Base-by-base conservation (phyloP, 169 alveolate species). In the Prorocentrum cordatum region DNA sequence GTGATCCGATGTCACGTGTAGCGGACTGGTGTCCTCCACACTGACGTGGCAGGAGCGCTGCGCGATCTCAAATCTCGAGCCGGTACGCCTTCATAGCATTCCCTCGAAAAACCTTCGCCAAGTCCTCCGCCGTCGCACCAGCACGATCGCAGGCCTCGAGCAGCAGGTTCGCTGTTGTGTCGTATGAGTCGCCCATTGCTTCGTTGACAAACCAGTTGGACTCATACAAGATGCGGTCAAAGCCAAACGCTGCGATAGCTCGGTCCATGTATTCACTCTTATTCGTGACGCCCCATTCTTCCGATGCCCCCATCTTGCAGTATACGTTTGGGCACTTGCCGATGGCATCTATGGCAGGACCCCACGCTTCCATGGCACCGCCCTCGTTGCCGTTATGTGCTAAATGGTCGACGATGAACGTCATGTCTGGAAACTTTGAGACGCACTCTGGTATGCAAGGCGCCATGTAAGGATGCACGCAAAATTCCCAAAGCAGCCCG, bases 201-300 rank as follows among this genome's bases (percentile, higher is more conserved):
- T 77, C 88, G 20, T 59, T 77, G 6, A 77, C 88, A 20, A 77
- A 77, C 88, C 88, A 77, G 31, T 77, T 77, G 24, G 88, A 77
- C 59, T 77, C 88, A 36, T 77, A 77, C 33, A 77, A 75, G 29
- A 77, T 27, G n/a, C 88, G 88, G 64, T 77, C 88, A 45, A 77
- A 77, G 61, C 88, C 88, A n/a, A 77, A 39, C 47, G 88, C 88
- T 1, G 59, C 45, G 35, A 67, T 67, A 26, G 79, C 79, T 12
- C 79, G 79, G n/a, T 67, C 79, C 32, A 67, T 36, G 59, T 67
- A 67, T 18, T 18, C 79, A 67, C 79, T 58, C 36, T 3, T 20
- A 0, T 20, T 33, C 14, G 64, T 54, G 32, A 77, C 88, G 16
- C 38, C 67, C 88, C 88, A 77, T 32, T 77, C 50, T n/a, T 77